Evolutionary conservation across 1,284 basidiomycete genomes (phyloP), one percentile per base, ranked within the genome.

Genomic region (Fistulinella cinereoalba): DNA sequence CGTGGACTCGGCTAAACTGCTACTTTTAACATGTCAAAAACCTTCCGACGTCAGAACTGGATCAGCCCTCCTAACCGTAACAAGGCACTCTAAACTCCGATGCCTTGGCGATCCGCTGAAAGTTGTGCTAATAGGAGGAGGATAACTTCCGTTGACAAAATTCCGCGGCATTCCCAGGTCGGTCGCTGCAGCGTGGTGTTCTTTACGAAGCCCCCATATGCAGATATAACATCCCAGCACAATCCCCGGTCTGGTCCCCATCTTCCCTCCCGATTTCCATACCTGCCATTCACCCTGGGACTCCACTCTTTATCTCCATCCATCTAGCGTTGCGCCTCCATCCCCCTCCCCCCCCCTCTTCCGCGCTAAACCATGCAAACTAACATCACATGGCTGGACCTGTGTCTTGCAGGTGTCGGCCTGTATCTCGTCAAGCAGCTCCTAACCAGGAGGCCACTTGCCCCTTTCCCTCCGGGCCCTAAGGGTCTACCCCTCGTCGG

Each of bases 381-480:
- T 29, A 51, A 41, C 34, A 18, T 58, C 15, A 65, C 63, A 34
- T 64, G 65, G 63, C 42, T 68, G 2, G 63, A 68, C 45, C 43
- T 67, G 0, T 61, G 57, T 49, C 57, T 67, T 25, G 66, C 65
- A 19, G 64, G 55, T 5, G 51, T 55, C 29, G 57, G 65, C 3
- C 37, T 65, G 25, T 66, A 66, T 36, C 22, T 68, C 11, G 33
- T 68, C 38, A 67, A 61, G 13, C 54, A 48, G 43, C 13, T 55
- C 0, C n/a, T 66, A 8, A 11, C 47, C 13, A 64, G 55, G 43
- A 62, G 38, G 27, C 49, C 39, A 11, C 54, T 46, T 15, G 60
- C 60, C 0, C 59, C 61, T 3, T 53, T 58, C 28, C 64, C 67
- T 13, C 64, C 64, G 0, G 67, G 67, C 1, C 64, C 64, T 6